Percentiles rank a stretch among this genome's conserved stretches.
Conservation (phyloP, 2,329 filamentous ascomycete genomes). For the Colletotrichum caudatum region DNA sequence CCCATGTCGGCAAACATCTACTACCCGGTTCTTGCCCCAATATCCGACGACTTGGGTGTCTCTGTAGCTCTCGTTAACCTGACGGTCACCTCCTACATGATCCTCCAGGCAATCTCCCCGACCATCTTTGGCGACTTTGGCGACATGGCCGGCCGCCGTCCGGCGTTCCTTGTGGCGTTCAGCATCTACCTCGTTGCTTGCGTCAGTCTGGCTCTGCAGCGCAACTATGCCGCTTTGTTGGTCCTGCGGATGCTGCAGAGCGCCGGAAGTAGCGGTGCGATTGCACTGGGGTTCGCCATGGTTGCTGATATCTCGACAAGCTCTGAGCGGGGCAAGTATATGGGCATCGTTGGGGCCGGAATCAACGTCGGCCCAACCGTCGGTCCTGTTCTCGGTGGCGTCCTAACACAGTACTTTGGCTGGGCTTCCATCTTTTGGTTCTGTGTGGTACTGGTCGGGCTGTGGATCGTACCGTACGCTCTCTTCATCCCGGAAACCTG, state of each 20-base stretch:
- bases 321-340: conserved; percentile 78
- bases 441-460: conserved; percentile 65
- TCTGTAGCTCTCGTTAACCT: conserved; percentile 59
- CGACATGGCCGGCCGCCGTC: conserved; percentile 70
- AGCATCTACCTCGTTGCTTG: conserved; percentile 69
- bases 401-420: conserved; percentile 72
- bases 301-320: conserved; percentile 78
- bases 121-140: conserved; percentile 72
- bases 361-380: conserved; percentile 67
- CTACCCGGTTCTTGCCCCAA: conserved; percentile 56
- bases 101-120: conserved; percentile 72
- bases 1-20: conserved; percentile 72
- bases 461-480: conserved; percentile 66
- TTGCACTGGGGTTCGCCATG: conserved; percentile 78
- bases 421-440: conserved; percentile 81
- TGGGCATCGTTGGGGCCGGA: conserved; percentile 73
- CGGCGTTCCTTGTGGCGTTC: conserved; percentile 70
- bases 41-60: conserved; percentile 56
- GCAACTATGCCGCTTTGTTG: conserved; percentile 68
- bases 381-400: conserved; percentile 72
- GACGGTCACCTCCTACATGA: conserved; percentile 71
- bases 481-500: conserved; percentile 71
- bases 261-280: conserved; percentile 73
- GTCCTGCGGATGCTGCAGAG: conserved; percentile 73
- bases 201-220: conserved; percentile 69